Conservation (phyloP, 2,329 filamentous ascomycete genomes). For the Ophiosphaerella korrae region DNA sequence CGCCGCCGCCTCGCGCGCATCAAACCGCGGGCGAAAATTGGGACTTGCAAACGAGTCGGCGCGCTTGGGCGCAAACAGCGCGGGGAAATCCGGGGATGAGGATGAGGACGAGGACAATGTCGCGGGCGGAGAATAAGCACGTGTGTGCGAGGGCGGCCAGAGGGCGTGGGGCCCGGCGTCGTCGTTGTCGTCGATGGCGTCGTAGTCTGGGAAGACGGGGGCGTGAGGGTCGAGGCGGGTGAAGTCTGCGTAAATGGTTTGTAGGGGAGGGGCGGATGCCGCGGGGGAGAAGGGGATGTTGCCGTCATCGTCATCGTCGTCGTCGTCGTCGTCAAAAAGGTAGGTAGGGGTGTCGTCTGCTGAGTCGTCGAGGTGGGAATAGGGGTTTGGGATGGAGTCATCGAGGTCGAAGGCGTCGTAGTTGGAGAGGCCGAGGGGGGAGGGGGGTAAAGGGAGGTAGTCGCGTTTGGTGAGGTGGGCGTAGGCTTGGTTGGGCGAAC, state of each 20-base stretch:
- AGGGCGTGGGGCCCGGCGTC: conserved; percentile 23
- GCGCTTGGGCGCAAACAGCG: conserved; percentile 20
- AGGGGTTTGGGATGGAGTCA: conserved; percentile 35
- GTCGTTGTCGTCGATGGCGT: conserved; percentile 32
- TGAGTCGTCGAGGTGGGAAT: conserved; percentile 39
- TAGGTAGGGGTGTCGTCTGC: conserved; percentile 22
- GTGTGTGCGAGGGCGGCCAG: conserved; percentile 19
- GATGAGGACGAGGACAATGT: too few relatives aligned
- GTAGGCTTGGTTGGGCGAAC: conserved; percentile 43
- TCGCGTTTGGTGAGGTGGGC: conserved; percentile 27
- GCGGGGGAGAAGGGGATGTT: conserved; percentile 19
- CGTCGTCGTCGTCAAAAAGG: conserved; percentile 10
- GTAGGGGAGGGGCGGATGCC: conserved; percentile 17
- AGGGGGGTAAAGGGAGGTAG: conserved; percentile 43
- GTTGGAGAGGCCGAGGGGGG: conserved; percentile 49
- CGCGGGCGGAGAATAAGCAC: too few relatives aligned
- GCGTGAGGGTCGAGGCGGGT: conserved; percentile 26
- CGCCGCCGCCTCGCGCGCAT: too few relatives aligned
- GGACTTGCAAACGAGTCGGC: conserved; percentile 22
- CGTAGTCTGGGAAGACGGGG: conserved; percentile 31
- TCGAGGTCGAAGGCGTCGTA: conserved; percentile 52
- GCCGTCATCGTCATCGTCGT: conserved; percentile 14
- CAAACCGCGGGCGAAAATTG: conserved; percentile 10
- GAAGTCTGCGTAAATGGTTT: conserved; percentile 25
- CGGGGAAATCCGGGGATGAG: conserved; percentile 13